Percentiles rank a stretch among this genome's conserved stretches.
Conservation (phyloP, 129 eudicot species). For the Pulicaria dysenterica region DNA sequence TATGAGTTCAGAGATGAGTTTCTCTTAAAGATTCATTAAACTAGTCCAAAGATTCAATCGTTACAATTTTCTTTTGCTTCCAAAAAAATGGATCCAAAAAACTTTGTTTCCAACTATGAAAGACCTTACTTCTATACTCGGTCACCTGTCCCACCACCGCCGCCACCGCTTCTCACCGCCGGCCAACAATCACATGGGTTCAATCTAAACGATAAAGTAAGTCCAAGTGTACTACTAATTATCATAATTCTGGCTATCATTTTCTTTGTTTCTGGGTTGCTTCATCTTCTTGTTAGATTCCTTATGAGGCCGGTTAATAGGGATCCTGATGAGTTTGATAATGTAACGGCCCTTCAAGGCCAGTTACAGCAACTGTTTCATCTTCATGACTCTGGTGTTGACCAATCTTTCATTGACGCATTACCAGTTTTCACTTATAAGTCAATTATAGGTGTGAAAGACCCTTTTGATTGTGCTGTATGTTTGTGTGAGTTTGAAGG, state of each 20-base stretch:
- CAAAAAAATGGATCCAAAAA: constrained; percentile 15
- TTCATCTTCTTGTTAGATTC: constrained; percentile 73
- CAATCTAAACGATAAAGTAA: constrained; percentile 60
- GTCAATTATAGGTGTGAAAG: constrained; percentile 30
- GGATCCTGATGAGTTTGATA: constrained; percentile 60
- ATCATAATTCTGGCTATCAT: constrained; percentile 67
- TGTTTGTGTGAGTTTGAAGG: constrained; percentile 81
- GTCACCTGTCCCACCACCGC: constrained; percentile 35
- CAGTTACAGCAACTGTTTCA: constrained; percentile 81
- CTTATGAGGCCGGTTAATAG: constrained; percentile 50
- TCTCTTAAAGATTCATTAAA: not conserved
- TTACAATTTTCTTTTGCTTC: not conserved
- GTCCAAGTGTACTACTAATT: constrained; percentile 66
- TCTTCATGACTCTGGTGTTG: constrained; percentile 86
- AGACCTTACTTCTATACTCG: constrained; percentile 28
- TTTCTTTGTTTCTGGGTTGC: constrained; percentile 71
- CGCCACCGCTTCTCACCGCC: constrained; percentile 22
- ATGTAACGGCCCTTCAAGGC: constrained; percentile 76
- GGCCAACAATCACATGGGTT: constrained; percentile 38
- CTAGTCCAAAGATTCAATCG: constrained; percentile 18
- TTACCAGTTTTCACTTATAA: constrained; percentile 76
- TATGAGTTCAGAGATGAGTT: constrained; percentile 3
- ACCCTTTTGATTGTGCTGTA: constrained; percentile 95
- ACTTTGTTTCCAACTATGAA: constrained; percentile 24
- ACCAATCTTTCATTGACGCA: constrained; percentile 77